Evolutionary conservation across 768 basidiomycete genomes (phyloP).

Genomic region (Pleurotus giganteus): DNA sequence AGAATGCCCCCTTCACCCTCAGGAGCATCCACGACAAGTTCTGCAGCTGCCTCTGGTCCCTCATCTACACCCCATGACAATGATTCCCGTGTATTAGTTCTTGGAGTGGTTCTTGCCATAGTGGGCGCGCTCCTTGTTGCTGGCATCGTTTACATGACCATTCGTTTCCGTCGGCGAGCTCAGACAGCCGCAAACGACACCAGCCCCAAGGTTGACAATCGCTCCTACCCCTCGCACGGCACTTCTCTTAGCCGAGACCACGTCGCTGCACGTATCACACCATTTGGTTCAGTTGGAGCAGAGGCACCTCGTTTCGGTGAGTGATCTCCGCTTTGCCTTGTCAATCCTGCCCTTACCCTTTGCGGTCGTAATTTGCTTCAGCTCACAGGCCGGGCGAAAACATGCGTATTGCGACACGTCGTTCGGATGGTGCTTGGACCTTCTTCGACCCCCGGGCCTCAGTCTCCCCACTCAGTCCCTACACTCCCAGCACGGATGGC

Average conservation of each 20-base stretch:
- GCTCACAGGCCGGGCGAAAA: constrained; percentile 51
- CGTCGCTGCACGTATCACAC: constrained; percentile 39
- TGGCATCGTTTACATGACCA: constrained; percentile 28
- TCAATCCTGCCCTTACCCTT: background rate
- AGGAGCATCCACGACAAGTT: background rate
- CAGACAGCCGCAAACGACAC: background rate
- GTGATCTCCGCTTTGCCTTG: constrained; percentile 14
- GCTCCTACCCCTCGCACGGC: constrained; percentile 26
- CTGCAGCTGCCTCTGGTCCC: background rate
- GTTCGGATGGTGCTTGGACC: constrained; percentile 55
- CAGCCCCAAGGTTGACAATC: constrained; percentile 12
- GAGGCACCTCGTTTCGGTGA: constrained; percentile 38
- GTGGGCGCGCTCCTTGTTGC: constrained; percentile 28
- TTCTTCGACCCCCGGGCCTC: constrained; percentile 42
- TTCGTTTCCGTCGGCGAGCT: constrained; percentile 29
- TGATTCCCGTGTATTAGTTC: constrained; percentile 26
- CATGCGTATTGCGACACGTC: constrained; percentile 57
- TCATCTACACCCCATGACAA: constrained; percentile 15
- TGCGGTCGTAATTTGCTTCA: constrained; percentile 15
- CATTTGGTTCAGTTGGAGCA: constrained; percentile 35
- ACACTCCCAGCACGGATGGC: background rate
- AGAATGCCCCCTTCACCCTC: constrained; percentile 8
- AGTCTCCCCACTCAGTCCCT: constrained; percentile 28
- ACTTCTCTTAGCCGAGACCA: constrained; percentile 30
- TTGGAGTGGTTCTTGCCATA: constrained; percentile 29